These are phyloP conservation scores for Plasmodium knowlesi DNA, from an alignment of 169 alveolate genomes.

Conservation along the genomic window DNA sequence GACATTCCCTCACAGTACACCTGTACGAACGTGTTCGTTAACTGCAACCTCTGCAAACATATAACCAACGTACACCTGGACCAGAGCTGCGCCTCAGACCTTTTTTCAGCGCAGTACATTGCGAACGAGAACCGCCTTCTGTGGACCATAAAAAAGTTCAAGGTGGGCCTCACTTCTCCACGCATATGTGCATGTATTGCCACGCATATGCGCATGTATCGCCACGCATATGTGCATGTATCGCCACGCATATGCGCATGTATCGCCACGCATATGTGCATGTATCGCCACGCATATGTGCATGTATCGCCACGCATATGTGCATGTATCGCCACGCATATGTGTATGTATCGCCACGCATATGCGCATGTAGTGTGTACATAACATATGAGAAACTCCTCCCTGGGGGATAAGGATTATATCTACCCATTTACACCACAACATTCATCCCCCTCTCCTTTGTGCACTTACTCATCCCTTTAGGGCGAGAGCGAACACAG, in stretches of 20 bases:
- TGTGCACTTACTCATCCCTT: background rate
- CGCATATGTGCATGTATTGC: too few species aligned
- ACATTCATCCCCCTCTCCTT: background rate
- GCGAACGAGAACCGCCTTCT: constrained; percentile 86
- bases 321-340: too few species aligned
- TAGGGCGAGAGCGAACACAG: constrained; percentile 56
- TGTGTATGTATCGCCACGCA: too few species aligned
- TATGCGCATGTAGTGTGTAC: background rate
- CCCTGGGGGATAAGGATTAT: background rate
- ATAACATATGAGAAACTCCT: background rate
- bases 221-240: too few species aligned
- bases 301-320: too few species aligned
- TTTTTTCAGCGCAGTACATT: constrained; percentile 83
- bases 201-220: background rate
- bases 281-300: too few species aligned
- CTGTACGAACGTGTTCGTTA: constrained; percentile 60
- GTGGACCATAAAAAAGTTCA: constrained; percentile 94
- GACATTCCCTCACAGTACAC: constrained; percentile 50
- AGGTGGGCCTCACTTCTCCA: constrained; percentile 85
- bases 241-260: too few species aligned
- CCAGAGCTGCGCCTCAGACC: constrained; percentile 12
- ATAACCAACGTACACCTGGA: constrained; percentile 46
- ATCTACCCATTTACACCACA: background rate
- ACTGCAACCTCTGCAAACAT: constrained; percentile 55
- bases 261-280: too few species aligned